phyloP scores from a whole-genome alignment of 2,329 filamentous ascomycete genomes.

The Fusarium sp. region DNA sequence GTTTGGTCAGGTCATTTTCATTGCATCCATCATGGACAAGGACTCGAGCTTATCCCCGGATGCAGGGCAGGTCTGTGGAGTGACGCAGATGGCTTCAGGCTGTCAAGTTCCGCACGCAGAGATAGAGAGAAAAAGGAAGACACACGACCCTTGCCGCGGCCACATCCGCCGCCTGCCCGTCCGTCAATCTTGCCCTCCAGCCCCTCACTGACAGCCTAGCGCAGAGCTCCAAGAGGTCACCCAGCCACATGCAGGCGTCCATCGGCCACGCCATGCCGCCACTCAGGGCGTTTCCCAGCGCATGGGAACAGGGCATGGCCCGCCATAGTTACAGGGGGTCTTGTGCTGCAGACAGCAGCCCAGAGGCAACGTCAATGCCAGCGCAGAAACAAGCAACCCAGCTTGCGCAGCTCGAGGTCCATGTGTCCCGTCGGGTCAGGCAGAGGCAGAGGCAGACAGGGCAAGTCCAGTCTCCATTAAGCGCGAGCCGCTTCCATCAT shows the following conservation, averaged over 20 bases:
- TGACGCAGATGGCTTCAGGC: conserved; percentile 38
- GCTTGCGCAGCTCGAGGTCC: conserved; percentile 23
- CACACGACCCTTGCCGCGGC: conserved; percentile 11
- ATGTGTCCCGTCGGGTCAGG: conserved; percentile 6
- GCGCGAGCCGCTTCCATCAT: conserved; percentile 43
- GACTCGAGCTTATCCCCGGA: conserved; percentile 21
- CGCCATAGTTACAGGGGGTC: conserved; percentile 21
- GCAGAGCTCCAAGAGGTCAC: background rate
- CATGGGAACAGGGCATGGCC: conserved; percentile 27
- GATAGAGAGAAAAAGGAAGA: background rate
- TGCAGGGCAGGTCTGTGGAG: conserved; percentile 26
- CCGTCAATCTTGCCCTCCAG: background rate
- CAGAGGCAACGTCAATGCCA: background rate
- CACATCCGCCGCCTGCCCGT: conserved; percentile 12
- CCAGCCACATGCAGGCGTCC: conserved; percentile 36
- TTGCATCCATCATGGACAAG: conserved; percentile 30
- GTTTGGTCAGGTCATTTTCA: conserved; percentile 13
- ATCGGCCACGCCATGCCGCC: conserved; percentile 34
- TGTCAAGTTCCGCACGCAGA: conserved; percentile 20
- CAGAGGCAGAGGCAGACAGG: background rate
- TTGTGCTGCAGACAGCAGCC: conserved; percentile 8
- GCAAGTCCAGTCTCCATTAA: background rate
- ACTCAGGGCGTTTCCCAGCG: conserved; percentile 24
- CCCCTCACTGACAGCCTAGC: background rate
- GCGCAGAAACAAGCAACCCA: conserved; percentile 6